A percentile compares a stretch with the other conserved stretches of the same genome.
Conservation (phyloP, 148 eudicot genomes). For the Agrostemma githago region DNA sequence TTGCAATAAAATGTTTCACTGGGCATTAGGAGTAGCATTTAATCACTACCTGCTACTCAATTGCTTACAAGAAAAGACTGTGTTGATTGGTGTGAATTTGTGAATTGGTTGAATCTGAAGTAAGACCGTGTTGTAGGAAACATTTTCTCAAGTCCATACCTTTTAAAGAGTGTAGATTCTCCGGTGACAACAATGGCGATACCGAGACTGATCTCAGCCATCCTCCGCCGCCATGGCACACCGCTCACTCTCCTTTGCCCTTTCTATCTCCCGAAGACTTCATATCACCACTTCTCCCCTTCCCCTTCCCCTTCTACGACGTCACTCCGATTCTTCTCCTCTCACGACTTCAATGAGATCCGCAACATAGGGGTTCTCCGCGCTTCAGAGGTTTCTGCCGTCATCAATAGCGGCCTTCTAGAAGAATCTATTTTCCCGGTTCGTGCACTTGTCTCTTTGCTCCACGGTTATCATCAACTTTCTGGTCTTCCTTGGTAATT, state of each 20-base stretch:
- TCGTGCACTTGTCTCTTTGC: conserved; percentile 38
- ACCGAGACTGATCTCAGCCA: conserved; percentile 23
- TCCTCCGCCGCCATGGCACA: conserved; percentile 34
- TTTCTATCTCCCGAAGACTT: too few relatives aligned
- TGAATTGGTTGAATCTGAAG: too few relatives aligned
- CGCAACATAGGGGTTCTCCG: conserved; percentile 26
- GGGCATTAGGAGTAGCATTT: not conserved
- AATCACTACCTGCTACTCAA: not conserved
- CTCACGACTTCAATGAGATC: conserved; percentile 29
- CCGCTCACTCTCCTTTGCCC: conserved; percentile 12
- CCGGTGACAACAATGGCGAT: conserved; percentile 25
- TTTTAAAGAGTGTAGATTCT: too few relatives aligned
- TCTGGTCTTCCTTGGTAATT: conserved; percentile 74
- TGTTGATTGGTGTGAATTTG: too few relatives aligned
- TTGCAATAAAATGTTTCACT: not conserved
- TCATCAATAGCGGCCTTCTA: not conserved
- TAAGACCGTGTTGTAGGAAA: too few relatives aligned
- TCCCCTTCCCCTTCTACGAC: conserved; percentile 9
- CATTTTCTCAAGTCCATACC: too few relatives aligned
- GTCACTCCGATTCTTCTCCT: conserved; percentile 35
- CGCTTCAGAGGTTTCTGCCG: conserved; percentile 25
- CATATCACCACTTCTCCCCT: not conserved
- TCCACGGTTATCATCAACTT: conserved; percentile 50
- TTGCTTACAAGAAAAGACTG: not conserved
- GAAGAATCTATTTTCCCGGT: conserved; percentile 52